phyloP scores from a whole-genome alignment of 2,329 filamentous ascomycete genomes.

The Drechslerella stenobrocha region DNA sequence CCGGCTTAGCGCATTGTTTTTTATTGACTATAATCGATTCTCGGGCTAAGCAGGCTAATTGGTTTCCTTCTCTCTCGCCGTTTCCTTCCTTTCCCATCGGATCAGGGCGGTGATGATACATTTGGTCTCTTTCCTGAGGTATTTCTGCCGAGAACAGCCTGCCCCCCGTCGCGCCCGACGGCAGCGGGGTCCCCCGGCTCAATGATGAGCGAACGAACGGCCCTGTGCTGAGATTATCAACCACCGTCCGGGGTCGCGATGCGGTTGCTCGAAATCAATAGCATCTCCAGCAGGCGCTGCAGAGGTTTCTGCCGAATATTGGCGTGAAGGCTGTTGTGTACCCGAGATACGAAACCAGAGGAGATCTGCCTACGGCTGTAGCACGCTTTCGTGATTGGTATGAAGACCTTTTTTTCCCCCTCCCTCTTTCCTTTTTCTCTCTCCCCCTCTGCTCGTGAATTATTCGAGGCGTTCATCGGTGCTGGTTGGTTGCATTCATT shows the following conservation, averaged over 20 bases:
- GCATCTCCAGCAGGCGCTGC: conserved; percentile 68
- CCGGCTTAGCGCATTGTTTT: conserved; percentile 38
- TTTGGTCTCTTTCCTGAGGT: conserved; percentile 73
- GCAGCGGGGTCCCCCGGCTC: conserved; percentile 11
- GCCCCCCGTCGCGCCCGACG: conserved; percentile 10
- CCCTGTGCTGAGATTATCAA: conserved; percentile 32
- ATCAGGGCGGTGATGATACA: conserved; percentile 73
- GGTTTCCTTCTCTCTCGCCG: conserved; percentile 22
- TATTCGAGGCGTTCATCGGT: not conserved
- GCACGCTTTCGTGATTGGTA: conserved; percentile 74
- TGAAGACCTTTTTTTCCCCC: conserved; percentile 14
- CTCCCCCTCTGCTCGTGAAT: not conserved
- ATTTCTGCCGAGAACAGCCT: conserved; percentile 43
- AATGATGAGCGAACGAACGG: not conserved
- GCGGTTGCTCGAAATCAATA: conserved; percentile 22
- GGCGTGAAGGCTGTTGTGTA: conserved; percentile 72
- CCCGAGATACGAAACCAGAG: conserved; percentile 78
- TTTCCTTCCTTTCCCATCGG: conserved; percentile 30
- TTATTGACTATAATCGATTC: conserved; percentile 2
- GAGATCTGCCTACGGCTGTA: conserved; percentile 72
- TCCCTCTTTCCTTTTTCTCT: not conserved
- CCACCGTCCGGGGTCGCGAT: conserved; percentile 22
- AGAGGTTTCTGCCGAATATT: conserved; percentile 69
- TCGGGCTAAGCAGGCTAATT: conserved; percentile 24
- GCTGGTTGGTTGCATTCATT: conserved; percentile 8